Base-by-base conservation (phyloP, 345 rosid genomes). In the Populus tremula region DNA sequence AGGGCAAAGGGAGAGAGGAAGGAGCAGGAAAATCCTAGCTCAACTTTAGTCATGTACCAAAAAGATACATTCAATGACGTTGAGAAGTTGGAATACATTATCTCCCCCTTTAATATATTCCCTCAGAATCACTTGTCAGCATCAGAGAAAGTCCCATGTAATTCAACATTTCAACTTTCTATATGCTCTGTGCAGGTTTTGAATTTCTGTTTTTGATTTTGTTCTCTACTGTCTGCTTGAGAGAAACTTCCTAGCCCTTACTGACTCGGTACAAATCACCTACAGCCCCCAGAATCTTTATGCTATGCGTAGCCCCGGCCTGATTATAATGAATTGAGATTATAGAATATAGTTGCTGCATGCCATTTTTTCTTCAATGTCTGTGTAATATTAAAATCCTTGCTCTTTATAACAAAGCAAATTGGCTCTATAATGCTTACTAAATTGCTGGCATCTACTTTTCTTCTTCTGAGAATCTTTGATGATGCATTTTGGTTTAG, bases 61-160 rank as follows among this genome's bases (percentile, higher is more conserved):
- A 69, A 73, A 80, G 79, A 77, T 70, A 63, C 71, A 83, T 45
- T 49, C 61, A 63, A 20, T 72, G 38, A 75, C 39, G 53, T 38
- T 72, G 35, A 73, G 78, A 81, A 54, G 88, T 73, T 76, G 53
- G 16, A 74, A 77, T 13, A 35, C 76, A 72, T 76, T 56, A 79
- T 2, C 75, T 69, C 70, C 38, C 29, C 29, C 85, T 85, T 87
- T 79, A 75, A 79, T 79, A 36, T 77, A 79, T 83, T 87, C 85
- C 79, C 62, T 74, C 43, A 70, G 78, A 79, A 85, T 87, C 80
- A 77, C 35, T 81, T 70, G 85, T 83, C 86, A 43, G 69, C n/a
- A 10, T 77, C 87, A 23, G 8, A 59, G 75, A 83, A 83, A 79
- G 76, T 81, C 68, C 73, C 82, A 69, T 68, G 83, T n/a, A 81